Conservation (phyloP, 345 rosid species). For the Arabis hirsuta region DNA sequence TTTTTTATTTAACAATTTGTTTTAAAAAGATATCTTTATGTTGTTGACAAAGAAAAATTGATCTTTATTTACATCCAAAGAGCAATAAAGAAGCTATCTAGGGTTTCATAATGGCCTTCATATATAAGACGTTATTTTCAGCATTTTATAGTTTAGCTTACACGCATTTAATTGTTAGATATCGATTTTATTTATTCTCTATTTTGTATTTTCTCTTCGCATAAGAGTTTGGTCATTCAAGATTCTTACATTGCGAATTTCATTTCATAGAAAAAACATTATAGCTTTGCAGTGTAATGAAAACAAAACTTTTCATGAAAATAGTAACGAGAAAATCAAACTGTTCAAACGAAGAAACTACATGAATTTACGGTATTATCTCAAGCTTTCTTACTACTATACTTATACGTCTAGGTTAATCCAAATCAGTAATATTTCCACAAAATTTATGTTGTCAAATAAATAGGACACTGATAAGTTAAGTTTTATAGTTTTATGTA, state of each 20-base stretch:
- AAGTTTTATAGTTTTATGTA: background rate
- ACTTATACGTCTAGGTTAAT: background rate
- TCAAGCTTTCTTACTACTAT: background rate
- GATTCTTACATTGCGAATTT: background rate
- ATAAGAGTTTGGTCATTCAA: constrained; percentile 32
- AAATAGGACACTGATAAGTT: background rate
- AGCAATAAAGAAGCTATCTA: constrained; percentile 34
- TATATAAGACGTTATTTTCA: constrained; percentile 8
- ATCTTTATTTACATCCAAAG: constrained; percentile 29
- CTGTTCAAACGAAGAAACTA: background rate
- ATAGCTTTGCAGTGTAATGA: background rate
- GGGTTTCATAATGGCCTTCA: constrained; percentile 28
- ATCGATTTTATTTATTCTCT: constrained; percentile 9
- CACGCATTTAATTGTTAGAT: background rate
- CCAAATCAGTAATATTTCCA: background rate
- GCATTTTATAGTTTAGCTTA: constrained; percentile 6
- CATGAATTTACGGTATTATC: background rate
- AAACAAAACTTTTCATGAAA: background rate
- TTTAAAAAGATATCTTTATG: background rate
- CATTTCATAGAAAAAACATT: background rate
- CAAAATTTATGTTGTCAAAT: too few relatives aligned
- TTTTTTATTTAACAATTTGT: background rate
- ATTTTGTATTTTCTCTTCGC: constrained; percentile 12
- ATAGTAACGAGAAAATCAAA: background rate
- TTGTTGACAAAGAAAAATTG: constrained; percentile 3